phyloP scores from a whole-genome alignment of 2,329 filamentous ascomycete species.

The Helminthosporium solani region DNA sequence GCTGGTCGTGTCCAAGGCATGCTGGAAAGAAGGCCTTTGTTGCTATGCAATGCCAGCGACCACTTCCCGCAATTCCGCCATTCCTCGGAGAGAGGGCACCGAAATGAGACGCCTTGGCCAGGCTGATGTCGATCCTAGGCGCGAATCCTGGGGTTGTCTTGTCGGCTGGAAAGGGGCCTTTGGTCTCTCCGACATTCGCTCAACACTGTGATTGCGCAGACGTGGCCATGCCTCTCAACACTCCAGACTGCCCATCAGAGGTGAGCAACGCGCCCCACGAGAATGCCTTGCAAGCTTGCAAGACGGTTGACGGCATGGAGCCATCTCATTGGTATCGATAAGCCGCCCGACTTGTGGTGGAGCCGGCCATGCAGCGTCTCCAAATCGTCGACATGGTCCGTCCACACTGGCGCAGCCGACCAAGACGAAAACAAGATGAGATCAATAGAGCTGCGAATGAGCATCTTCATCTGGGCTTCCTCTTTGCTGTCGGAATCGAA shows the following conservation, averaged over 20 bases:
- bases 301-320: slow-evolving; percentile 3
- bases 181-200: slow-evolving; percentile 6
- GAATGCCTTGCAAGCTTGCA: neutral
- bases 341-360: slow-evolving; percentile 8
- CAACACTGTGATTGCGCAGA: neutral
- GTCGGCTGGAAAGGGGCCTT: slow-evolving; percentile 27
- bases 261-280: slow-evolving; percentile 3
- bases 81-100: slow-evolving; percentile 1
- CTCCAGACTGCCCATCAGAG: neutral
- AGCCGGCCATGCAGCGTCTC: neutral
- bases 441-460: slow-evolving; percentile 25
- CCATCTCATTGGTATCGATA: slow-evolving; percentile 21
- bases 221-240: slow-evolving; percentile 11
- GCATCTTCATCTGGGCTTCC: slow-evolving; percentile 16
- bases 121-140: slow-evolving; percentile 3
- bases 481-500: slow-evolving; percentile 2
- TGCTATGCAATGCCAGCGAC: neutral
- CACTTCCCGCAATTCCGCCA: neutral
- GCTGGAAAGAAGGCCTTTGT: neutral
- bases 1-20: neutral
- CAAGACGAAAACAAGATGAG: slow-evolving; percentile 21
- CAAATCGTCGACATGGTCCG: slow-evolving; percentile 4
- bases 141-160: neutral
- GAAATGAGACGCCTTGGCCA: slow-evolving; percentile 31
- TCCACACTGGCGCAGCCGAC: slow-evolving; percentile 23